These are phyloP conservation scores for Pulveroboletus sp. DNA, from an alignment of 768 basidiomycete species.

Conservation along the genomic window DNA sequence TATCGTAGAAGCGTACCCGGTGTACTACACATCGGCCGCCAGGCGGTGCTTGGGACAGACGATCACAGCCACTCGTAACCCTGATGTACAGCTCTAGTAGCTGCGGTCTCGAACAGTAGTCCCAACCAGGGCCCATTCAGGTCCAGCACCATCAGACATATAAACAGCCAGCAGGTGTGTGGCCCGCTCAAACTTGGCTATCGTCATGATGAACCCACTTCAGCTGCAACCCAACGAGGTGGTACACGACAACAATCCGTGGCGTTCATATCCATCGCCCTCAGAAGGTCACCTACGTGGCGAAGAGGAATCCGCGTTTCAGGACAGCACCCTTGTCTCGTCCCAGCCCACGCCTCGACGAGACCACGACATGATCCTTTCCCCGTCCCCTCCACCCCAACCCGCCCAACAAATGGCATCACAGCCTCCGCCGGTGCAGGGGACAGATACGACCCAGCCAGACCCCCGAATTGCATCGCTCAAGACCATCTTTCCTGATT, in stretches of 20 bases:
- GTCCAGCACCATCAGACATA: neutral
- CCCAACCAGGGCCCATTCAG: neutral
- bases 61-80: constrained; percentile 14
- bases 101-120: neutral
- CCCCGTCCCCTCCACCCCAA: constrained; percentile 14
- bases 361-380: constrained; percentile 18
- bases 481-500: constrained; percentile 75
- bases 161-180: neutral
- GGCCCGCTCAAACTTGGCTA: neutral
- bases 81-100: neutral
- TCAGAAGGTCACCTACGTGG: neutral
- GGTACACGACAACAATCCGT: constrained; percentile 10
- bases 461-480: constrained; percentile 55
- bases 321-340: neutral
- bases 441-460: neutral
- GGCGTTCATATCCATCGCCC: neutral
- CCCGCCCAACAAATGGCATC: neutral
- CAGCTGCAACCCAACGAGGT: neutral
- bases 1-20: no score
- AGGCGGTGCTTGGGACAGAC: neutral
- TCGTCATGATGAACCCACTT: constrained; percentile 10
- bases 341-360: neutral
- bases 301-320: neutral
- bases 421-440: neutral
- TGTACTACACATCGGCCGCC: no score